These are phyloP conservation scores for Calophaca sinica DNA, from an alignment of 306 rosid species.

Conservation along the genomic window DNA sequence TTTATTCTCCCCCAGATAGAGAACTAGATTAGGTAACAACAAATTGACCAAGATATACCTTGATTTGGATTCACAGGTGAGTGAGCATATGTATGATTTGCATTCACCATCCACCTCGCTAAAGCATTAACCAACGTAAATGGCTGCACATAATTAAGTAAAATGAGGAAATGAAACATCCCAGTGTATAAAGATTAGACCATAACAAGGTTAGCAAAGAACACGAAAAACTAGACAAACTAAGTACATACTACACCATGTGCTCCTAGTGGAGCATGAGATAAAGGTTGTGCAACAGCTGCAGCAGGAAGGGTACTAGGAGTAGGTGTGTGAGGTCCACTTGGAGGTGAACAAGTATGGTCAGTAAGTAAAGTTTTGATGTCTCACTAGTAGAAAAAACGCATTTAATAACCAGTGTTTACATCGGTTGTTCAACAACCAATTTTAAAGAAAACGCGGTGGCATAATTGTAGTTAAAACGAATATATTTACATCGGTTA, in stretches of 20 bases:
- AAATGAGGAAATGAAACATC: too few species aligned
- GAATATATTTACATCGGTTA: too few species aligned
- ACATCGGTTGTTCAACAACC: too few species aligned
- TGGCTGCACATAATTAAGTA: too few species aligned
- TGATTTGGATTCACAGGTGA: constrained; percentile 47
- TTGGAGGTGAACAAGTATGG: constrained; percentile 67
- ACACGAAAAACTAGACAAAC: too few species aligned
- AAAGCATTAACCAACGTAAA: constrained; percentile 35
- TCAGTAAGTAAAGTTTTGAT: constrained; percentile 69
- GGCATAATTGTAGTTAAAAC: too few species aligned
- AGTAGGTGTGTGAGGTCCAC: constrained; percentile 38
- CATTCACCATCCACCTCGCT: constrained; percentile 56
- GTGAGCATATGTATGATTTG: constrained; percentile 53
- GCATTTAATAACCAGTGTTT: too few species aligned
- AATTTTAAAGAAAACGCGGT: too few species aligned
- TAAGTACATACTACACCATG: constrained; percentile 21
- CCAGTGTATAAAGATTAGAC: too few species aligned
- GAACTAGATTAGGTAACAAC: constrained; percentile 13
- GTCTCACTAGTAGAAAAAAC: too few species aligned
- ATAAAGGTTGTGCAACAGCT: constrained; percentile 9
- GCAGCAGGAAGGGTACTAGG: not conserved
- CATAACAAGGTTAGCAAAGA: too few species aligned
- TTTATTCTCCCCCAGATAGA: not conserved
- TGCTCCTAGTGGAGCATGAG: constrained; percentile 60
- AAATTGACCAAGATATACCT: constrained; percentile 52